Evolutionary conservation across 345 rosid genomes (phyloP), one percentile per base, ranked within the genome.

Genomic region (Mangifera indica): DNA sequence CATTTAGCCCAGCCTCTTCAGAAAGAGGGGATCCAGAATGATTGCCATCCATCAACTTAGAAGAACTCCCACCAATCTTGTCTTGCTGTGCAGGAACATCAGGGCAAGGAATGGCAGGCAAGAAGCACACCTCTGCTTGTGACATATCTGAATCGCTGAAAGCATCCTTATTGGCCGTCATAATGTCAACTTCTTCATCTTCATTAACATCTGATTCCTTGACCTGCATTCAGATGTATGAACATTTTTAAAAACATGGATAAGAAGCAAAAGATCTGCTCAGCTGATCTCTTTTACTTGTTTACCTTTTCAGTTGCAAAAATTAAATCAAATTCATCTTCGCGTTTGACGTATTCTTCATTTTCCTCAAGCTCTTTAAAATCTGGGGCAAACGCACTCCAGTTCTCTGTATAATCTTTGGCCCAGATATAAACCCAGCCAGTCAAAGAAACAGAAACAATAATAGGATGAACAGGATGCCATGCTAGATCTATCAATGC

Each of bases 321-420:
- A 65, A 86, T 77, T 79, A 93, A 70, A 86, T 95, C 99, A 78
- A 95, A 95, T 67, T 95, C 98, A 77, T 95, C 99, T 81, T 95
- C 99, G 2, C 94, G 85, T 85, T 95, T 97, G 58, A 95, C 91
- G 59, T 95, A 95, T 82, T 96, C 99, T 80, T 96, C 99, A 76
- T 96, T 96, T 80, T 96, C 99, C 86, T 93, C 98, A 6, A 96
- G 97, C 88, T 95, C 99, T 78, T 93, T 95, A 74, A 95, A 95
- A 80, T 96, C 99, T 4, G 99, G 98, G 74, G 99, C 99, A 84
- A 96, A 96, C 45, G 99, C 98, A 75, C 99, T 96, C 99, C 98
- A 96, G 66, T 96, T 96, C 83, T 96, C 99, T 2, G 96, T 91
- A 75, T 96, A 90, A 68, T 96, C 99, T 81, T 96, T 96, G 44